A percentile compares a stretch with the other conserved stretches of the same genome.
These are phyloP conservation scores for Schizochytrium sp. DNA, from an alignment of 108 stramenopile species.

Conservation along the genomic window DNA sequence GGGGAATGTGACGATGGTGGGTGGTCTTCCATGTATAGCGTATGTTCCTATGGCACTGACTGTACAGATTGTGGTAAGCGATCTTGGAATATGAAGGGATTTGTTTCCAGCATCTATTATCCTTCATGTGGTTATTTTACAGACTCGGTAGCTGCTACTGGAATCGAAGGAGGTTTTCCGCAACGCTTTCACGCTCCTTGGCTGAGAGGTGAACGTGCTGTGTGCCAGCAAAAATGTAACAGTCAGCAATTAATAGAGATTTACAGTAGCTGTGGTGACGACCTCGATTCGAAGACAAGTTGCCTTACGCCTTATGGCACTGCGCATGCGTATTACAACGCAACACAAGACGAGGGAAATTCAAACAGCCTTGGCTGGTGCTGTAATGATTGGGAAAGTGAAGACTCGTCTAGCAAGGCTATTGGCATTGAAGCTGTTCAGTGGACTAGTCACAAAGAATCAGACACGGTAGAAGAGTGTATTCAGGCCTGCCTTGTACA, in stretches of 20 bases:
- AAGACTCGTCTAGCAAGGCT: not conserved
- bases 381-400: not conserved
- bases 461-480: not conserved
- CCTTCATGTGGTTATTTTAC: slow-evolving; percentile 45
- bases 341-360: too few relatives aligned
- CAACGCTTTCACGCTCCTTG: slow-evolving; percentile 26
- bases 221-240: slow-evolving; percentile 16
- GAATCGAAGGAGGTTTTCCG: not conserved
- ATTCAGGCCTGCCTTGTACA: slow-evolving; percentile 47
- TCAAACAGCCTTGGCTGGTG: not conserved
- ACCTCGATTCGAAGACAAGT: too few relatives aligned
- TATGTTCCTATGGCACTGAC: slow-evolving; percentile 30
- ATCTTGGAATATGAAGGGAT: slow-evolving; percentile 12
- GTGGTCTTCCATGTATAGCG: not conserved
- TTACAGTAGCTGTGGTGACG: too few relatives aligned
- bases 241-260: too few relatives aligned
- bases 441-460: too few relatives aligned
- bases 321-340: too few relatives aligned
- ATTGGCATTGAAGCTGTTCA: not conserved
- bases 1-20: slow-evolving; percentile 29
- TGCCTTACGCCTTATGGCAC: too few relatives aligned
- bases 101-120: not conserved
- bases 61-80: slow-evolving; percentile 34
- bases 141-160: not conserved
- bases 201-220: not conserved